Base-by-base conservation (phyloP, 768 basidiomycete species). In the Lentinula sp. region DNA sequence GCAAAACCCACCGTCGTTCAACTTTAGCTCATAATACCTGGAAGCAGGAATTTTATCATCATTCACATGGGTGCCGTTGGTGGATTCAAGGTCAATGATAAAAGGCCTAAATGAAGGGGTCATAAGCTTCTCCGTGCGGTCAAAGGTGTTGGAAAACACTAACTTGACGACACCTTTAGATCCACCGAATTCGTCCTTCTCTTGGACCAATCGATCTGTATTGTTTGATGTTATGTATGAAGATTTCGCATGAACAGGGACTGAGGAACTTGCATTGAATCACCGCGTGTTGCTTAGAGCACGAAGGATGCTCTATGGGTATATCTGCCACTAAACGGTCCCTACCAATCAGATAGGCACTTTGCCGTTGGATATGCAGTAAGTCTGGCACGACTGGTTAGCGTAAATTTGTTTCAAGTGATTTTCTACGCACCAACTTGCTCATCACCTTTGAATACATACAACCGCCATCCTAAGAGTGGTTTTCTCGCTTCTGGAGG, bases 401-500 rank as follows among this genome's bases (percentile, higher is more conserved):
- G 34, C 21, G 35, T 13, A 28, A 37, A n/a, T 11, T 39, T 8
- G 18, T n/a, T 1, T 9, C 37, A 42, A 39, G 40, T 43, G 35
- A 55, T 50, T 13, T 4, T 5, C 46, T 6, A 78, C 91, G 72
- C 70, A 96, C 96, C 95, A 54, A 87, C 79, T 80, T 98, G 91
- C 66, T 97, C 94, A 57, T 81, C 83, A 21, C 91, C 96, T 74
- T 98, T 98, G 82, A 98, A 99, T 37, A 98, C 95, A 69, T 98
- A 99, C 63, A 99, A 70, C 70, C 97, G 80, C 97, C 97, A 98
- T 16, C 91, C 90, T 37, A 90, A 73, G 4, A 80, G 74, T 9
- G 97, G 96, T 70, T 95, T 98, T 65, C 97, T 79, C 32, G 96
- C 97, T 78, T 99, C 97, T 5, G 97, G 95, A 15, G 97, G 97